Evolutionary conservation across 805 yeast genomes (phyloP), one percentile per base, ranked within the genome.

Genomic region (Schwanniomyces yamadae): DNA sequence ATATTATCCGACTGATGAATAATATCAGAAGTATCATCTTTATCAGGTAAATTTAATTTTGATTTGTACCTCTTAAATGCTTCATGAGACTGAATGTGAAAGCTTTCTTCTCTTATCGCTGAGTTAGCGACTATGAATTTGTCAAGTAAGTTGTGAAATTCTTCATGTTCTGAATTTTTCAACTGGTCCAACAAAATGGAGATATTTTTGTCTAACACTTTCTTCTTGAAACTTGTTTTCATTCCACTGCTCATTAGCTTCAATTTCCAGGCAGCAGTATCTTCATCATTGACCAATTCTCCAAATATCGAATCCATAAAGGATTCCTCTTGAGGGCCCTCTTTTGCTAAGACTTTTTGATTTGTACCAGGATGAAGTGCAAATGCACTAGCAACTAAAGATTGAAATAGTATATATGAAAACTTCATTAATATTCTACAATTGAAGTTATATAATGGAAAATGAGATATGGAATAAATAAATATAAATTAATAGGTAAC

Each of bases 1-100:
- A 59, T 34, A 18, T 42, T 48, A 7, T 16, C 25, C 5, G 29
- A 18, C 4, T 42, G 45, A 18, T 39, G 44, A 2, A 30, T 28
- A 11, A 58, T 44, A 32, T 66, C 71, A 2, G 51, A 39, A 5
- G 68, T 60, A 25, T 62, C 65, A 37, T 66, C 70, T 27, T 58
- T 59, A 23, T 48, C 42, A 1, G 73, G 72, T 5, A 59, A 48
- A 4, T 46, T 45, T 25, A 60, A 26, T 27, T 54, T 52, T 11
- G 53, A 38, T 20, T 49, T 40, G 26, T 38, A 34, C 15, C 29
- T 35, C 28, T 11, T 19, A 23, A 20, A 42, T 8, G 37, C 34
- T 21, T 37, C 28, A 22, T 45, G 42, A 4, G 46, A 36, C 22
- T 36, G 26, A 4, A 13, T 8, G 17, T 17, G 23, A 22, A 25